A percentile compares a stretch with the other conserved stretches of the same genome.
Evolutionary conservation across 331 rosid genomes (phyloP).

Genomic region (Rosa hybrid): DNA sequence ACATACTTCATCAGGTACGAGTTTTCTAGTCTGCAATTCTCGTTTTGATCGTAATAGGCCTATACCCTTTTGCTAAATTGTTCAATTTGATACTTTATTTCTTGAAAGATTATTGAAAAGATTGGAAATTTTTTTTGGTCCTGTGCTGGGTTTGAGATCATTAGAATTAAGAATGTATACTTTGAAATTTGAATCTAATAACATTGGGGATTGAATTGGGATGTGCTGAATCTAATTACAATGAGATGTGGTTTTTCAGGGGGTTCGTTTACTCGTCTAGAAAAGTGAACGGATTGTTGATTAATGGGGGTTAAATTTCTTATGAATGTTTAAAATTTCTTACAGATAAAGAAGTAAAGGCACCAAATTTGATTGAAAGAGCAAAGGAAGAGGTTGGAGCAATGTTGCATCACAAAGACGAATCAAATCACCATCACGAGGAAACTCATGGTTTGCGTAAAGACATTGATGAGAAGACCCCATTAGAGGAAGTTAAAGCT

Average conservation of each 20-base stretch:
- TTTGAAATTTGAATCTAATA: not conserved
- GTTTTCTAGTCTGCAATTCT: not conserved
- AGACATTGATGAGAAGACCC: conserved; percentile 45
- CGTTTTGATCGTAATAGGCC: not conserved
- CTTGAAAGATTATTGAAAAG: not conserved
- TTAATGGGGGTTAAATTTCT: not conserved
- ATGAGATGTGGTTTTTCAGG: not conserved
- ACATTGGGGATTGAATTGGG: not conserved
- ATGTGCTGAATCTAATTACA: not conserved
- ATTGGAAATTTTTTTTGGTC: not conserved
- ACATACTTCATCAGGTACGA: conserved; percentile 19
- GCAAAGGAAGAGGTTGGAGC: conserved; percentile 34
- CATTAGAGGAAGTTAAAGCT: conserved; percentile 58
- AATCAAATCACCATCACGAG: conserved; percentile 27
- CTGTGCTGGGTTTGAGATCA: not conserved
- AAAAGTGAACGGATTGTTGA: not conserved
- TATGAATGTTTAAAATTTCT: not conserved
- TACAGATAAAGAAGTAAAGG: conserved; percentile 30
- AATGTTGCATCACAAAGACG: conserved; percentile 20
- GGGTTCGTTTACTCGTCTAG: not conserved
- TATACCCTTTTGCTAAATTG: not conserved
- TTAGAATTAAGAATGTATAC: not conserved
- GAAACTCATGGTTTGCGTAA: conserved; percentile 58
- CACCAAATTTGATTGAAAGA: conserved; percentile 26
- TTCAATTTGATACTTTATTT: not conserved